These are phyloP conservation scores for Elongisporangium anandrum DNA, from an alignment of 352 stramenopile species.

Conservation along the genomic window DNA sequence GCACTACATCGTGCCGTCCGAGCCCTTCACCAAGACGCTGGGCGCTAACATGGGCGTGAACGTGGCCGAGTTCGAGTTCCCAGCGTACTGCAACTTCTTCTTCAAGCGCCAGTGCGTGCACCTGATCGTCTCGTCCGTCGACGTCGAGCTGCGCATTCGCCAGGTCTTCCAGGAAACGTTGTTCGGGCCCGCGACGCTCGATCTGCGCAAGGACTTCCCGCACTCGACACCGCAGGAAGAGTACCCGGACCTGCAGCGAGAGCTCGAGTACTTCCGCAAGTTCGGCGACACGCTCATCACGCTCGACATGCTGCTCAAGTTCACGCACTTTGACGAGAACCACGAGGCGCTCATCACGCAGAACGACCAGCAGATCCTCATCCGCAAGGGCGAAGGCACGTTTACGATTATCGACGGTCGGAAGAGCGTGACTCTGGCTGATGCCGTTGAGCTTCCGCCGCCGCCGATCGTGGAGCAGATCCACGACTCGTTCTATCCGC, in stretches of 20 bases:
- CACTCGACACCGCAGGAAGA: slow-evolving; percentile 41
- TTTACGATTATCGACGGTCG: slow-evolving; percentile 64
- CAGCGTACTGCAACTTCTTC: slow-evolving; percentile 98
- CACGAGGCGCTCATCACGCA: slow-evolving; percentile 51
- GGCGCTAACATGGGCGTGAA: slow-evolving; percentile 94
- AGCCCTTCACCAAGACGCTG: slow-evolving; percentile 93
- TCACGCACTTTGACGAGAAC: slow-evolving; percentile 80
- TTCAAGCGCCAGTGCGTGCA: slow-evolving; percentile 87
- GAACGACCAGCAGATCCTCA: slow-evolving; percentile 55
- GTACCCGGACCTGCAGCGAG: slow-evolving; percentile 74
- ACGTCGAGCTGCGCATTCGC: slow-evolving; percentile 78
- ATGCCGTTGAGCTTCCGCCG: slow-evolving; percentile 50
- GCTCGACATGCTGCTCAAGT: slow-evolving; percentile 86
- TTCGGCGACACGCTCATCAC: slow-evolving; percentile 88
- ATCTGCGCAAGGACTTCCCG: slow-evolving; percentile 76
- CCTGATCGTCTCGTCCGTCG: slow-evolving; percentile 73
- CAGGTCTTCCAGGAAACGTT: slow-evolving; percentile 89
- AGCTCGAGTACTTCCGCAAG: slow-evolving; percentile 88
- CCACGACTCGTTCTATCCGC: slow-evolving; percentile 87
- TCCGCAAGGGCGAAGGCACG: slow-evolving; percentile 60
- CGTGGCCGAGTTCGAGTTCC: slow-evolving; percentile 97
- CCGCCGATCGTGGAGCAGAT: slow-evolving; percentile 30
- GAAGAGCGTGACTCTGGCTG: slow-evolving; percentile 51
- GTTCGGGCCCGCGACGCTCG: slow-evolving; percentile 69
- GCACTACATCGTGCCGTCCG: slow-evolving; percentile 94